Percentiles rank a stretch among this genome's conserved stretches.
Evolutionary conservation across 1,284 basidiomycete species (phyloP).

Genomic region (Ganoderma sinense): DNA sequence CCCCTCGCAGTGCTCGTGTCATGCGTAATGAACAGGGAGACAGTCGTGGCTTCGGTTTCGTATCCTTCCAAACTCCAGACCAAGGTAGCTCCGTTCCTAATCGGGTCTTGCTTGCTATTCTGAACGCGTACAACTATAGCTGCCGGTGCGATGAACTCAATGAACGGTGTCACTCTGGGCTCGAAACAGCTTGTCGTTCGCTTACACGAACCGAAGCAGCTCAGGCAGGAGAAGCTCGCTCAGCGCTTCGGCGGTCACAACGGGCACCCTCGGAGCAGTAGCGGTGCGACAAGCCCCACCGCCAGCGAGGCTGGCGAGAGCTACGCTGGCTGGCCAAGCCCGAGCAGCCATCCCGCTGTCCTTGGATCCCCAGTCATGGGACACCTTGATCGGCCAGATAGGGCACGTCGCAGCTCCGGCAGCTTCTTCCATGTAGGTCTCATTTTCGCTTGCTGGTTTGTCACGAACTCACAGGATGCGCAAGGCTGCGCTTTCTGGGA

Average conservation of each 20-base stretch:
- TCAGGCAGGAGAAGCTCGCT: slow-evolving; percentile 88
- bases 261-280: slow-evolving; percentile 77
- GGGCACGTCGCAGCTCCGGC: slow-evolving; percentile 77
- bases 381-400: slow-evolving; percentile 64
- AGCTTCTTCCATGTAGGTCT: slow-evolving; percentile 79
- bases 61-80: slow-evolving; percentile 85
- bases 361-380: slow-evolving; percentile 64
- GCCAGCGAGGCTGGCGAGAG: slow-evolving; percentile 82
- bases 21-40: slow-evolving; percentile 90
- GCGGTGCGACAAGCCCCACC: slow-evolving; percentile 83
- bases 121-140: slow-evolving; percentile 51
- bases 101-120: background rate
- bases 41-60: slow-evolving; percentile 95
- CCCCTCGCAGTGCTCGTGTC: slow-evolving; percentile 76
- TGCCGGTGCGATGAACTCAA: slow-evolving; percentile 72
- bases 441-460: background rate
- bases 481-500: slow-evolving; percentile 80
- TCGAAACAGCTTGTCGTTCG: slow-evolving; percentile 85
- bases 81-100: slow-evolving; percentile 63
- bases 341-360: slow-evolving; percentile 57
- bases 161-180: slow-evolving; percentile 80
- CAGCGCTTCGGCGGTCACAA: slow-evolving; percentile 77
- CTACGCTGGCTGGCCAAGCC: slow-evolving; percentile 74
- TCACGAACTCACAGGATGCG: slow-evolving; percentile 8
- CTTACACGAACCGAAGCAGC: slow-evolving; percentile 88